Conservation (phyloP, 73 alveolate genomes). For the Stentor coeruleus region DNA sequence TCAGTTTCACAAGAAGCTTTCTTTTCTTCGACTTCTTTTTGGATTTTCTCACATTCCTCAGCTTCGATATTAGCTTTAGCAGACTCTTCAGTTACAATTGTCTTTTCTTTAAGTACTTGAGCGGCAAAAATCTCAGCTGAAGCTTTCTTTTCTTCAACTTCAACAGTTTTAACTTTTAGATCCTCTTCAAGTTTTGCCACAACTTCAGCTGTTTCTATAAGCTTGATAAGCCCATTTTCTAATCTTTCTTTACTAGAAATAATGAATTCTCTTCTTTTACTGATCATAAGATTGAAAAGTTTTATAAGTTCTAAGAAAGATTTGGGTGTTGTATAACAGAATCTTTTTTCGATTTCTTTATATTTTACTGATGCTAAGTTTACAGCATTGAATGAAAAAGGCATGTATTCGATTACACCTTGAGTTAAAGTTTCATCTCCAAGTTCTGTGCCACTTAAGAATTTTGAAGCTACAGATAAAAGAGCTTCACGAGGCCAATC, state of each 20-base stretch:
- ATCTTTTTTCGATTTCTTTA: constrained; percentile 92
- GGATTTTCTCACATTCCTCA: constrained; percentile 85
- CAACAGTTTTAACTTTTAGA: constrained; percentile 95
- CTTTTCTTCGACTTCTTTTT: constrained; percentile 92
- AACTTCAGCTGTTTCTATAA: constrained; percentile 89
- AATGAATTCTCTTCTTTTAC: constrained; percentile 46
- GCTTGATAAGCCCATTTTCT: constrained; percentile 96
- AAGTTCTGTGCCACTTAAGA: constrained; percentile 83
- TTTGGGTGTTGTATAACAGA: constrained; percentile 99
- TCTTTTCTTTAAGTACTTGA: constrained; percentile 94
- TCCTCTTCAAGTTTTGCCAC: constrained; percentile 98
- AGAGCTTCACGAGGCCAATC: constrained; percentile 99
- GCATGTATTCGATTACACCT: constrained; percentile 97
- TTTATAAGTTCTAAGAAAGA: constrained; percentile 99
- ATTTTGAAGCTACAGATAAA: constrained; percentile 85
- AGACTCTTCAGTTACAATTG: constrained; percentile 89
- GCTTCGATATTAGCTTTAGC: constrained; percentile 93
- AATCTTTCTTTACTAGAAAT: constrained; percentile 76
- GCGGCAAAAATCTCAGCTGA: constrained; percentile 98
- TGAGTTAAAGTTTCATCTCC: constrained; percentile 42
- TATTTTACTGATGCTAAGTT: constrained; percentile 85
- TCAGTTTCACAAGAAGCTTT: constrained; percentile 94
- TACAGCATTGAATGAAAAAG: constrained; percentile 96
- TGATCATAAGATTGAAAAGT: constrained; percentile 97
- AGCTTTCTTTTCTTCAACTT: constrained; percentile 96